phyloP scores from a whole-genome alignment of 257 asterid species.

The Solanum dulcamara region DNA sequence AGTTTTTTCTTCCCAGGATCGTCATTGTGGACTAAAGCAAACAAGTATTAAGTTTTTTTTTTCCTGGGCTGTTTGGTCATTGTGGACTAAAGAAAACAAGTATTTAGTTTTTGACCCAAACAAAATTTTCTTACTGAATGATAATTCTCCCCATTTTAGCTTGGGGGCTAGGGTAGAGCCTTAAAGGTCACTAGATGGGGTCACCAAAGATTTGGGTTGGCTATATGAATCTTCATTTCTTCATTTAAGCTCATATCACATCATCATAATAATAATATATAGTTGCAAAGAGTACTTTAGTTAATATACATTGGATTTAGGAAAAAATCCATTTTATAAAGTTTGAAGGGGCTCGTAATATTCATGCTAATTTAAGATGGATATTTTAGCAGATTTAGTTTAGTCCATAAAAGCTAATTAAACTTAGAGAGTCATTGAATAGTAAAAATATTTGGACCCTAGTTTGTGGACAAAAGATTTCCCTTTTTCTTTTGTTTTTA shows the following conservation, averaged over 20 bases:
- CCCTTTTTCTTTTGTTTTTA: neutral
- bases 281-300: neutral
- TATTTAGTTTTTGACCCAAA: neutral
- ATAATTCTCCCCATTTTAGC: neutral
- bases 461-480: neutral
- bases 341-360: neutral
- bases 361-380: neutral
- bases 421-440: neutral
- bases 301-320: neutral
- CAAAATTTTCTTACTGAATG: neutral
- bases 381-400: neutral
- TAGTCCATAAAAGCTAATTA: neutral
- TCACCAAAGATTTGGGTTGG: neutral
- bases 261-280: neutral
- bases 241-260: neutral
- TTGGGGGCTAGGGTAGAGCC: neutral
- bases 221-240: neutral
- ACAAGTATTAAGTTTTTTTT: neutral
- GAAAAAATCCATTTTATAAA: neutral
- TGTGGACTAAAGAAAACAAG: neutral
- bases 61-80: neutral
- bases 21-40: neutral
- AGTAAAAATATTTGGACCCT: neutral
- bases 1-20: neutral
- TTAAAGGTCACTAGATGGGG: neutral